Conservation (phyloP, 495 filamentous ascomycete genomes). For the Podospora pseudoanserina region DNA sequence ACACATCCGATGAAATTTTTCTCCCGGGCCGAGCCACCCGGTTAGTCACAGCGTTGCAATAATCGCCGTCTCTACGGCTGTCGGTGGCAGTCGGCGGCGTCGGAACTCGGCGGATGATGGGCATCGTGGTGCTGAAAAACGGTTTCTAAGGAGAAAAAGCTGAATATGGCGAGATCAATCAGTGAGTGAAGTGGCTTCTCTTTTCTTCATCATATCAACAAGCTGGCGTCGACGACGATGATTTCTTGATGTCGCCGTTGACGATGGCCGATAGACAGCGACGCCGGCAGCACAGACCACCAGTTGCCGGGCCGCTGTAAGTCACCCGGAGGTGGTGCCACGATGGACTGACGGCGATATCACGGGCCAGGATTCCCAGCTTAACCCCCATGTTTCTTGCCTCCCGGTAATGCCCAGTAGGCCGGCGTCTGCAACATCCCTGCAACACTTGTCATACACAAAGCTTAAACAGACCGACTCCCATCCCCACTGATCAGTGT, state of each 20-base stretch:
- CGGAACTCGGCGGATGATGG: background rate
- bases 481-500: background rate
- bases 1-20: background rate
- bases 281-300: background rate
- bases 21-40: background rate
- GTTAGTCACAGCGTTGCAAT: background rate
- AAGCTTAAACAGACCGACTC: conserved; percentile 10
- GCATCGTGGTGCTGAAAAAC: too few relatives aligned
- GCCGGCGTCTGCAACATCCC: background rate
- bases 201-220: too few relatives aligned
- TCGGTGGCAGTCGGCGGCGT: background rate
- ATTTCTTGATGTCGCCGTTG: too few relatives aligned
- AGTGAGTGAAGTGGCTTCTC: too few relatives aligned
- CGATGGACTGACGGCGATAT: conserved; percentile 8
- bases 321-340: conserved; percentile 9
- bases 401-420: background rate
- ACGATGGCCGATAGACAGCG: too few relatives aligned
- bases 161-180: too few relatives aligned
- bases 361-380: background rate
- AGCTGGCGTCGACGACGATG: too few relatives aligned
- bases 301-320: background rate
- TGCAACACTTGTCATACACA: background rate
- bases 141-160: too few relatives aligned
- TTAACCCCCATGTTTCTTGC: too few relatives aligned
- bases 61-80: background rate